Evolutionary conservation across 257 asterid genomes (phyloP).

Genomic region (Striga asiatica): DNA sequence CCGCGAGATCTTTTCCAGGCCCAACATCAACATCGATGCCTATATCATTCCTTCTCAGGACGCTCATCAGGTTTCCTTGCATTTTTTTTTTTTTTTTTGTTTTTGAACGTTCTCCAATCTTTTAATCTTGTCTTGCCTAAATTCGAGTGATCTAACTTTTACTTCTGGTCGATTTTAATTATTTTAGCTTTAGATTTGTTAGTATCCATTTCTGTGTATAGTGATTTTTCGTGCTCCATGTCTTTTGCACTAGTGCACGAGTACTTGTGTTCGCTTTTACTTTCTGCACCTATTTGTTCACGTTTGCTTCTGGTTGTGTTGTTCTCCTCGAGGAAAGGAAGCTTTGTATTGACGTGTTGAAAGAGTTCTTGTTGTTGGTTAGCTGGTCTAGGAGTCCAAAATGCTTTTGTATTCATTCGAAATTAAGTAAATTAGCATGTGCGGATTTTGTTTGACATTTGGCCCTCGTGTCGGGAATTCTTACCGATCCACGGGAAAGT

Average conservation of each 20-base stretch:
- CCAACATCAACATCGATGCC: constrained; percentile 66
- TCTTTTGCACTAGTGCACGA: too few species aligned
- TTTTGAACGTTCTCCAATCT: background rate
- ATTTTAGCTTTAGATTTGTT: background rate
- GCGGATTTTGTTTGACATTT: background rate
- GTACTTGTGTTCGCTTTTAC: too few species aligned
- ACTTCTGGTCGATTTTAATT: background rate
- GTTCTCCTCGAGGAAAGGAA: background rate
- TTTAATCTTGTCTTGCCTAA: background rate
- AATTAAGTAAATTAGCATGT: background rate
- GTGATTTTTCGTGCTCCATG: too few species aligned
- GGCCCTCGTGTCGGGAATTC: background rate
- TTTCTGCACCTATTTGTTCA: too few species aligned
- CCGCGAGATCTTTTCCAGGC: constrained; percentile 60
- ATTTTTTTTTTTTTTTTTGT: background rate
- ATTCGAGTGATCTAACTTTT: background rate
- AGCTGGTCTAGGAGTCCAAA: too few species aligned
- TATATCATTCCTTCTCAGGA: constrained; percentile 95
- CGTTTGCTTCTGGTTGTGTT: background rate
- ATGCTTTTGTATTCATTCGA: too few species aligned
- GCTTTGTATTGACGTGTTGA: too few species aligned
- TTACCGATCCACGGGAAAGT: background rate
- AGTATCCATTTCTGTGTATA: background rate
- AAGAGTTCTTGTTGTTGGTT: too few species aligned
- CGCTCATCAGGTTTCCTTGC: constrained; percentile 74